Evolutionary conservation across 495 filamentous ascomycete species (phyloP).

Genomic region (Lophiotrema nucula): DNA sequence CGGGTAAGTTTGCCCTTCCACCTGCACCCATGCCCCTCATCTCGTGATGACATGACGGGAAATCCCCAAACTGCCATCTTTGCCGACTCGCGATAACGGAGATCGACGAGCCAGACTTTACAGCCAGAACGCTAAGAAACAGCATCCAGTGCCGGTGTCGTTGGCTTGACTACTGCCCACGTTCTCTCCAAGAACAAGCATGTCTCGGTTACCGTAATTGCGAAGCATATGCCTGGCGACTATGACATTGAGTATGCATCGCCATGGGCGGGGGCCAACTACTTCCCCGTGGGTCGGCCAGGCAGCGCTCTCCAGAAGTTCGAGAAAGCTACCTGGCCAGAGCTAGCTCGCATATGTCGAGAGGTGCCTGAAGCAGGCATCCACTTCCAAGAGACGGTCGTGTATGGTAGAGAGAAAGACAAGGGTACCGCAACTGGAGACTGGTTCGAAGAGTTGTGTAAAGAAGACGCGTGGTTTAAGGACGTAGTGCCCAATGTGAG

Average conservation of each 20-base stretch:
- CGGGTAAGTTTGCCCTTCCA: slow-evolving; percentile 11
- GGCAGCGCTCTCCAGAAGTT: slow-evolving; percentile 57
- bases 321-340: slow-evolving; percentile 45
- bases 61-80: not conserved
- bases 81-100: not conserved
- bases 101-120: too few relatives aligned
- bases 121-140: too few relatives aligned
- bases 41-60: not conserved
- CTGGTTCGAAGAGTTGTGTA: slow-evolving; percentile 63
- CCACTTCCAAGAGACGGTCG: slow-evolving; percentile 70
- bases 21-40: not conserved
- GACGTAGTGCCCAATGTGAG: slow-evolving; percentile 69
- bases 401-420: slow-evolving; percentile 68
- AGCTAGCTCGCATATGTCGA: slow-evolving; percentile 48
- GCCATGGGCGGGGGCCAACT: slow-evolving; percentile 94
- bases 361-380: slow-evolving; percentile 84
- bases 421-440: slow-evolving; percentile 47
- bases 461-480: slow-evolving; percentile 78
- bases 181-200: slow-evolving; percentile 67
- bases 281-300: slow-evolving; percentile 62
- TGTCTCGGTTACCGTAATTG: slow-evolving; percentile 75
- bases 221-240: slow-evolving; percentile 98
- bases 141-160: slow-evolving; percentile 78
- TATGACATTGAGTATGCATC: slow-evolving; percentile 96
- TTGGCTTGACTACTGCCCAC: slow-evolving; percentile 88